Conservation (phyloP, 2,329 filamentous ascomycete species). For the Cadophora gregata region DNA sequence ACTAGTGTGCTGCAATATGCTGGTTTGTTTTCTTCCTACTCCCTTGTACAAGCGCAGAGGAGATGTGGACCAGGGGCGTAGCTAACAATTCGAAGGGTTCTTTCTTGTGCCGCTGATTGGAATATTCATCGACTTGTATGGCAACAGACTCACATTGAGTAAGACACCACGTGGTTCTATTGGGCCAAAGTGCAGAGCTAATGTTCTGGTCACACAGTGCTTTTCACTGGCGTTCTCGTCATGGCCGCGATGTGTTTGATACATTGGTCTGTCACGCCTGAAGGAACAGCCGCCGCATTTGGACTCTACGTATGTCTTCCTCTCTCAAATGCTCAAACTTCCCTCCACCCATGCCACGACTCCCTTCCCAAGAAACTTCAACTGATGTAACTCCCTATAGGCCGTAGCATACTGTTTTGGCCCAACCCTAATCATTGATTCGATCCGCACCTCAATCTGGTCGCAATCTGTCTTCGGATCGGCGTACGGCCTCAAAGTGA, state of each 20-base stretch:
- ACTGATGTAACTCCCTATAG: background rate
- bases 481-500: slow-evolving; percentile 64
- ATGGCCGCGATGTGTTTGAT: slow-evolving; percentile 59
- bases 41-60: background rate
- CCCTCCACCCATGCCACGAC: background rate
- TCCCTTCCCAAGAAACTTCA: background rate
- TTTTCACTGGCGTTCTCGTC: slow-evolving; percentile 56
- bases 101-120: slow-evolving; percentile 63
- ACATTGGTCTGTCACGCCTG: slow-evolving; percentile 54
- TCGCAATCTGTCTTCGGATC: slow-evolving; percentile 65
- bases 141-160: slow-evolving; percentile 56
- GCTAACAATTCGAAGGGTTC: slow-evolving; percentile 48
- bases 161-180: slow-evolving; percentile 32
- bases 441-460: slow-evolving; percentile 65
- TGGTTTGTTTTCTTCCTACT: slow-evolving; percentile 38
- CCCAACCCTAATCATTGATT: slow-evolving; percentile 64
- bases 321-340: background rate
- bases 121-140: slow-evolving; percentile 61
- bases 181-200: background rate
- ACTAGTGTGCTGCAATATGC: slow-evolving; percentile 61
- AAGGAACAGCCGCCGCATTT: slow-evolving; percentile 63
- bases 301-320: slow-evolving; percentile 53
- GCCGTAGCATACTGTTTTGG: slow-evolving; percentile 61
- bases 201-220: slow-evolving; percentile 36
- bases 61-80: background rate